Evolutionary conservation across 2,329 filamentous ascomycete genomes (phyloP).

Genomic region (Colletotrichum melonis): DNA sequence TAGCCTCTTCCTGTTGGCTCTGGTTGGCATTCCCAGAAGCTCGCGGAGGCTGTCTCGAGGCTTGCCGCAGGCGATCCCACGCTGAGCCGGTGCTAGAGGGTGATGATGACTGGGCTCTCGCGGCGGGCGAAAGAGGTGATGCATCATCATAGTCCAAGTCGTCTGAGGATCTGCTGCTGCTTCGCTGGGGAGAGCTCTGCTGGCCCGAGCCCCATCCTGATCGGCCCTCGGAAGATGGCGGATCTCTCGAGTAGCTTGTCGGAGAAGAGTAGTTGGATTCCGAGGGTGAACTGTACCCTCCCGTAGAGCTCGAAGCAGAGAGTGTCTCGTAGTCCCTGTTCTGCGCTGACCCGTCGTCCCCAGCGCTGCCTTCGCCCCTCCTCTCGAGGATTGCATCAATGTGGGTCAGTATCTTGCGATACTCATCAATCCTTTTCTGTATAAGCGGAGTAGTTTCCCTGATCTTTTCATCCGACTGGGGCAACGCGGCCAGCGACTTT

Average conservation of each 20-base stretch:
- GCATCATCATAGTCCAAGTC: conserved; percentile 49
- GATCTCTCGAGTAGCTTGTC: conserved; percentile 11
- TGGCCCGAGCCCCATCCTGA: conserved; percentile 12
- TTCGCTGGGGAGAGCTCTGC: conserved; percentile 10
- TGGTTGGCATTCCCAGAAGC: conserved; percentile 6
- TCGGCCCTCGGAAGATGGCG: not conserved
- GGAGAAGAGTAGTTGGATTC: not conserved
- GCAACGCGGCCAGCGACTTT: not conserved
- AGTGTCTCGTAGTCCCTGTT: conserved; percentile 20
- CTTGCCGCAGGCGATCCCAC: conserved; percentile 59
- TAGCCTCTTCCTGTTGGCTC: conserved; percentile 31
- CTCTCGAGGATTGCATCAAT: conserved; percentile 11
- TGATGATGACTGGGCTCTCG: conserved; percentile 22
- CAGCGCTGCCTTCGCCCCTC: not conserved
- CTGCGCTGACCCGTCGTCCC: not conserved
- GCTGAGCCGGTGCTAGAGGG: conserved; percentile 46
- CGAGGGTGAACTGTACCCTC: not conserved
- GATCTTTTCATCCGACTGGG: not conserved
- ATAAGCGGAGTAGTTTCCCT: not conserved
- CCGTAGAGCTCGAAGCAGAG: conserved; percentile 1
- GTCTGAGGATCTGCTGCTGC: conserved; percentile 15
- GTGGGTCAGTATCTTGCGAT: not conserved
- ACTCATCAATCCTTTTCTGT: not conserved
- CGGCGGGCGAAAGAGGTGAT: conserved; percentile 53
- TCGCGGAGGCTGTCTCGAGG: conserved; percentile 39